Conservation (phyloP, 2,329 filamentous ascomycete genomes). For the Massarina eburnea region DNA sequence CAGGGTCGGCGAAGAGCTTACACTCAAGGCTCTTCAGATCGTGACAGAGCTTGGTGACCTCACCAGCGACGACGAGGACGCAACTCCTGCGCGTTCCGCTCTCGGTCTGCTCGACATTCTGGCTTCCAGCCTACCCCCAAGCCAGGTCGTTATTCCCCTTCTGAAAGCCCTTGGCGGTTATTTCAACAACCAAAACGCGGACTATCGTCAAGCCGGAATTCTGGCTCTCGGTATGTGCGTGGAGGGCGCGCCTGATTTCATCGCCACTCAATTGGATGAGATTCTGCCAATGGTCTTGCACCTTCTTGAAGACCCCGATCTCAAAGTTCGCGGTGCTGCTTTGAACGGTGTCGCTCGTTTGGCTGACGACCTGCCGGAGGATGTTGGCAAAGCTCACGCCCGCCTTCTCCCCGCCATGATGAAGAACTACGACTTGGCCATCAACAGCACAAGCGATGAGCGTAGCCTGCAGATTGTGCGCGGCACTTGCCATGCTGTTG, state of each 20-base stretch:
- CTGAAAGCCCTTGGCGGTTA: slow-evolving; percentile 84
- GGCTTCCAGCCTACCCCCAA: slow-evolving; percentile 83
- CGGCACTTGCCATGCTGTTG: slow-evolving; percentile 84
- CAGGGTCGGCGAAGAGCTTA: slow-evolving; percentile 83
- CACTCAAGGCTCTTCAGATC: slow-evolving; percentile 83
- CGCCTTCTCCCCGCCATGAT: slow-evolving; percentile 81
- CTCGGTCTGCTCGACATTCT: slow-evolving; percentile 87
- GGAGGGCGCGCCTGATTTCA: slow-evolving; percentile 95
- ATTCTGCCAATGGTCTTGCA: slow-evolving; percentile 84
- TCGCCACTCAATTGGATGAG: slow-evolving; percentile 84
- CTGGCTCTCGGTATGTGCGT: slow-evolving; percentile 91
- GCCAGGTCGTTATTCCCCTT: slow-evolving; percentile 90
- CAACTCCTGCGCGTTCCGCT: slow-evolving; percentile 81
- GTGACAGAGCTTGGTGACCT: slow-evolving; percentile 84
- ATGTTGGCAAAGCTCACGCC: slow-evolving; percentile 82
- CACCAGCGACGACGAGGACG: slow-evolving; percentile 73
- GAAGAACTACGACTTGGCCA: slow-evolving; percentile 84
- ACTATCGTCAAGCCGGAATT: slow-evolving; percentile 86
- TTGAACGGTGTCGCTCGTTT: slow-evolving; percentile 85
- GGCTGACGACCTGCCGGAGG: slow-evolving; percentile 90
- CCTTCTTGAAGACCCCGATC: slow-evolving; percentile 81
- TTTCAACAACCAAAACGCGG: slow-evolving; percentile 71
- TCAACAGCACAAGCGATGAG: slow-evolving; percentile 67
- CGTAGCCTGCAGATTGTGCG: slow-evolving; percentile 85
- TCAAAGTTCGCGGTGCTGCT: slow-evolving; percentile 81